A percentile compares a stretch with the other conserved stretches of the same genome.
Conservation (phyloP, 768 basidiomycete species). For the Rhodotorula graminis region DNA sequence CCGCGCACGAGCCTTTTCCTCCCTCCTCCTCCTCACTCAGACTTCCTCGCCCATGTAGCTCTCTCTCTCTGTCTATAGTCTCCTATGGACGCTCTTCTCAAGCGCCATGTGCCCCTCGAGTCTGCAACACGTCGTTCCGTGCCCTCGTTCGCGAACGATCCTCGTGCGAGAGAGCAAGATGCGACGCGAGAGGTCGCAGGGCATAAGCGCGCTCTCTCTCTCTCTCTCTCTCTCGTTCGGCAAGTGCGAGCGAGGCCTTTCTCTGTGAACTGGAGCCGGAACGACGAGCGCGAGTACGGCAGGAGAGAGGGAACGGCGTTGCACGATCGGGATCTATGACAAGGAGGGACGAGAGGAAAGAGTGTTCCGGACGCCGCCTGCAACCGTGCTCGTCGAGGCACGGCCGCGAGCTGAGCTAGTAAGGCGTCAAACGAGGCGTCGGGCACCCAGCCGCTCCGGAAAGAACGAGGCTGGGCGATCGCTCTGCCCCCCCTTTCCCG, state of each 20-base stretch:
- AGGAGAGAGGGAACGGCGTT: neutral
- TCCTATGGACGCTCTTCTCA: too few relatives aligned
- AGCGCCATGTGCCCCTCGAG: too few relatives aligned
- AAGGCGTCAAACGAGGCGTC: constrained; percentile 14
- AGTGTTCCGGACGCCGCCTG: constrained; percentile 11
- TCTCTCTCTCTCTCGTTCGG: too few relatives aligned
- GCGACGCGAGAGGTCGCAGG: too few relatives aligned
- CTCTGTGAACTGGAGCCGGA: too few relatives aligned
- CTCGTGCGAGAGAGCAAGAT: too few relatives aligned
- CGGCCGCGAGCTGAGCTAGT: constrained; percentile 9
- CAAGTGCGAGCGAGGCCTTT: too few relatives aligned
- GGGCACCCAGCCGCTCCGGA: neutral
- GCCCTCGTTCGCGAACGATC: too few relatives aligned
- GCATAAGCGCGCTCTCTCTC: too few relatives aligned
- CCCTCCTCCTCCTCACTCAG: neutral
- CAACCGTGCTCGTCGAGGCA: neutral
- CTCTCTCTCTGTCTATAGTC: neutral
- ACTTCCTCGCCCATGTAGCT: neutral
- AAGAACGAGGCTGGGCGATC: neutral
- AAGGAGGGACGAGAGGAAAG: neutral
- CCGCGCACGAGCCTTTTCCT: too few relatives aligned
- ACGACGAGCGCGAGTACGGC: too few relatives aligned
- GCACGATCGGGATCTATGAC: too few relatives aligned
- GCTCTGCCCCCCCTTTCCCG: constrained; percentile 21
- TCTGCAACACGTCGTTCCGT: neutral